These are phyloP conservation scores for Mucor sp. DNA, from an alignment of 371 early-diverging fungal species.

Conservation along the genomic window DNA sequence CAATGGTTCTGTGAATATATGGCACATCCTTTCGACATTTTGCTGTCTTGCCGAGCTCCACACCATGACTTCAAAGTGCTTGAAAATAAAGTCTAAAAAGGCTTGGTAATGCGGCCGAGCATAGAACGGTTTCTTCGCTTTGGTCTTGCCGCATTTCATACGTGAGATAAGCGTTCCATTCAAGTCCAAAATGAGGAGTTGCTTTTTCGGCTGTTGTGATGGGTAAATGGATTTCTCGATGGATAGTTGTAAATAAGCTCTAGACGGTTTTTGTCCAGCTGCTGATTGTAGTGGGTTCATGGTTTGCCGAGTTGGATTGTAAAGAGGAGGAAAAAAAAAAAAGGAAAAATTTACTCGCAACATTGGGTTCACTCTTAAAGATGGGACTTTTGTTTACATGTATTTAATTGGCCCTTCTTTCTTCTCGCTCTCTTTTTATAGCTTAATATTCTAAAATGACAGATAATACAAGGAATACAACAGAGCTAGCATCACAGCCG, in stretches of 20 bases:
- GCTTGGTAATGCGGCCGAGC: slow-evolving; percentile 52
- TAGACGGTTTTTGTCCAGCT: background rate
- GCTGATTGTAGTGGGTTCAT: background rate
- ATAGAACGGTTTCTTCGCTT: slow-evolving; percentile 8
- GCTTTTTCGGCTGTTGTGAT: slow-evolving; percentile 1
- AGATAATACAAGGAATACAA: background rate
- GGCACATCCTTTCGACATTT: slow-evolving; percentile 61
- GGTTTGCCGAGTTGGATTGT: background rate
- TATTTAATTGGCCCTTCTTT: background rate
- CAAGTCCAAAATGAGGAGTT: slow-evolving; percentile 70
- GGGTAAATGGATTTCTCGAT: background rate
- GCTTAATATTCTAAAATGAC: background rate
- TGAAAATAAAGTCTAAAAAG: slow-evolving; percentile 65
- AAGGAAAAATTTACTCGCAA: background rate
- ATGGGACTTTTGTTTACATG: background rate
- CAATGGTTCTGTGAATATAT: slow-evolving; percentile 40
- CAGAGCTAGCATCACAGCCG: background rate
- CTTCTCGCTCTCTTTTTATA: background rate
- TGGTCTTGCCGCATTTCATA: background rate
- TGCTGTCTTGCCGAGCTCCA: slow-evolving; percentile 74
- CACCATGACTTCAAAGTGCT: slow-evolving; percentile 70
- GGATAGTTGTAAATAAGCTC: background rate
- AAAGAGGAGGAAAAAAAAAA: background rate
- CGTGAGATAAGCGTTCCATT: slow-evolving; percentile 73
- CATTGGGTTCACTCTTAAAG: too few relatives aligned